Evolutionary conservation across 495 filamentous ascomycete species (phyloP), one percentile per base, ranked within the genome.

Genomic region (Penicillium argentinense): DNA sequence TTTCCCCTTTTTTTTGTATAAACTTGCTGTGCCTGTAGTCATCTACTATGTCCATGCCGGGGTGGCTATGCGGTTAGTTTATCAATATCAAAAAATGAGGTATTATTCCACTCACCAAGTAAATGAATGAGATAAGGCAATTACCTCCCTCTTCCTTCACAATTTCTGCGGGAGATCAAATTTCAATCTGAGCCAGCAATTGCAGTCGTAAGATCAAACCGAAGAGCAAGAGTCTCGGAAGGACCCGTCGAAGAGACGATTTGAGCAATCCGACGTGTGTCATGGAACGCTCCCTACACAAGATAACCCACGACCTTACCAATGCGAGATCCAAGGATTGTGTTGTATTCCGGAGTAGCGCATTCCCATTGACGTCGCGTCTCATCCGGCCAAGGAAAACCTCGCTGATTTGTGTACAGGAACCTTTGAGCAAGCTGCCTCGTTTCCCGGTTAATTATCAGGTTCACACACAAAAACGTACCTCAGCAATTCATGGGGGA

Each of bases 281-380:
- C 39, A 9, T 13, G 1, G 8, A 49, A 36, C 8, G 46, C 46
- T 11, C 39, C 28, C 39, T 42, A 16, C n/a, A 49, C 9, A 21
- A 49, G 7, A 37, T 24, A 27, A 4, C 18, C 46, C 9, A 28
- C 23, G 9, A 18, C 17, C 12, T n/a, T 28, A 1, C 46, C 46
- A 17, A 42, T 8, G 11, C 14, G 11, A 11, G 46, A 33, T 4
- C 46, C 46, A 7, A 49, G 39, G 2, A 49, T 8, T 3, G 13
- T 38, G 3, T 37, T 21, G 9, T 34, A 49, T 14, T 42, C 38
- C 1, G 46, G 22, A 1, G 38, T 49, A n/a, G 36, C 18, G 14
- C 12, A 5, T 19, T 29, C 16, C 38, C 46, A 49, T 1, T 26
- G 22, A 2, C 8, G 38, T 12, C 32, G 30, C 6, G 22, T 8